Evolutionary conservation across 2,329 filamentous ascomycete genomes (phyloP).

Genomic region (Ceratocystis colombiana): DNA sequence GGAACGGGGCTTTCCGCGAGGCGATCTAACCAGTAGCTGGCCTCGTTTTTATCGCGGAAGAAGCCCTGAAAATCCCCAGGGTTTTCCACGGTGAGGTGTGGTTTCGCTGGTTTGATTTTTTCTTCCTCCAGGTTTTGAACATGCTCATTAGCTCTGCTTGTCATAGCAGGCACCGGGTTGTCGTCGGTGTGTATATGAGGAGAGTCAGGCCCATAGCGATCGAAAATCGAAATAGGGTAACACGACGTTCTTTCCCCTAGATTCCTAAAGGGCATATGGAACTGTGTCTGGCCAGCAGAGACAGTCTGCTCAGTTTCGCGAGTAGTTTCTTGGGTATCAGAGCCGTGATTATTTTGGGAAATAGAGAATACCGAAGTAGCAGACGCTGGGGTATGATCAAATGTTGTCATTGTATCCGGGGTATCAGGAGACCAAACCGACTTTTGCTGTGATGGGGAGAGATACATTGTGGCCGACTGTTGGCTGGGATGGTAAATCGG

Average conservation of each 20-base stretch:
- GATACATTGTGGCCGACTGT: conserved; percentile 11
- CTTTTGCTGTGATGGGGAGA: conserved; percentile 18
- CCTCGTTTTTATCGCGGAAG: conserved; percentile 17
- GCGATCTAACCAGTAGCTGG: conserved; percentile 21
- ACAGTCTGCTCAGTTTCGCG: not conserved
- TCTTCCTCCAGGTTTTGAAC: not conserved
- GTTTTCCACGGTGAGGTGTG: not conserved
- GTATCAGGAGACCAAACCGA: conserved; percentile 50
- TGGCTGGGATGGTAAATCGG: conserved; percentile 12
- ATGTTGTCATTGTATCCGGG: conserved; percentile 40
- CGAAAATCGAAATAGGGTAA: conserved; percentile 25
- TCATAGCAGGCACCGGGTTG: not conserved
- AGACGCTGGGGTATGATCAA: conserved; percentile 27
- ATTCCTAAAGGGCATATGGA: conserved; percentile 9
- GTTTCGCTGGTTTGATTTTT: no score
- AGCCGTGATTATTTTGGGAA: not conserved
- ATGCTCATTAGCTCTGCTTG: not conserved
- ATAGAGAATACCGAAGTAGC: conserved; percentile 12
- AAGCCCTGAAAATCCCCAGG: not conserved
- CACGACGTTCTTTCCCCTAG: conserved; percentile 14
- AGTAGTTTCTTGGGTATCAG: not conserved
- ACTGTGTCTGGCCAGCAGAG: not conserved
- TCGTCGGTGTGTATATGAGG: conserved; percentile 16
- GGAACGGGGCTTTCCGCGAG: conserved; percentile 23
- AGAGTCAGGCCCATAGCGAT: conserved; percentile 18